Evolutionary conservation across 2,329 filamentous ascomycete genomes (phyloP), one percentile per base, ranked within the genome.

Genomic region (Ascochyta pisi): DNA sequence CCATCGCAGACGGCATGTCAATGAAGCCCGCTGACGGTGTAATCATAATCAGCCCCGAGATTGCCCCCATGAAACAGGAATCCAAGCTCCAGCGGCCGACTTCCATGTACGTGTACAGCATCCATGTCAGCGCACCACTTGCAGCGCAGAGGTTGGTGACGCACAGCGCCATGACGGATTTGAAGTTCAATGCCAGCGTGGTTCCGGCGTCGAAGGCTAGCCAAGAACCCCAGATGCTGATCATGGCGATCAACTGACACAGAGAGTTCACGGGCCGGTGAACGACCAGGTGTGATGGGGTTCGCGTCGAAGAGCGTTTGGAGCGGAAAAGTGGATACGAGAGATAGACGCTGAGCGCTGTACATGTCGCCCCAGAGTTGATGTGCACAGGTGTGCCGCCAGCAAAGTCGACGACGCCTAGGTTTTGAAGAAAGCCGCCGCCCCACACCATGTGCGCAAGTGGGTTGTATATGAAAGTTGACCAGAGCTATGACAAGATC

Each of bases 41-140:
- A 46, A 83, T 83, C 75, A 83, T 81, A 22, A 84, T 80, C 4
- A 83, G 71, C 0, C 81, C 81, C 0, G 81, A 73, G n/a, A 83
- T 81, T 0, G 81, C 81, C 9, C 82, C 81, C 76, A 83, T 80
- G 66, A 83, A 83, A 4, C 77, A 81, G 3, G 77, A 76, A 57
- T 83, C 81, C 8, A 83, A 63, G 16, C 79, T 81, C 79, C 80
- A 83, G 56, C 67, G 71, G 15, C 73, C 77, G 6, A 70, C 73
- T 50, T 77, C 80, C 29, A 71, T 67, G 56, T 77, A 82, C 1
- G 79, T 80, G 37, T 81, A 76, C 19, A 71, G 57, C 31, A 77
- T 77, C 80, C 81, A 82, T 1, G 80, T 82, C 37, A 82, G 53
- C 0, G 79, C 77, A 2, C 79, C 81, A 2, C 77, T 75, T 1